phyloP scores from a whole-genome alignment of 208 protist species.

The Acanthamoeba healyi region DNA sequence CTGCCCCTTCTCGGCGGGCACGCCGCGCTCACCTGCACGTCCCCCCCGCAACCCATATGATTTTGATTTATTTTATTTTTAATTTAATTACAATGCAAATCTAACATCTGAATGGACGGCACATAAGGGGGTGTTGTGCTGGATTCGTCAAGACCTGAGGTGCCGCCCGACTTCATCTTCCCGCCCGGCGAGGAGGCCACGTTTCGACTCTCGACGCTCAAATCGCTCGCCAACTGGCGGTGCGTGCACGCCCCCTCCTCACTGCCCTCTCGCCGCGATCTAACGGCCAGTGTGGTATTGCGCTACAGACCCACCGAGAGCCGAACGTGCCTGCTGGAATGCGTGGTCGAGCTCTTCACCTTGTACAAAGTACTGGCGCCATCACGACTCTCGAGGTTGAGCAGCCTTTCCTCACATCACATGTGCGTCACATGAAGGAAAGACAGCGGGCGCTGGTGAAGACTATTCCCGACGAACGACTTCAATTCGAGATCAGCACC shows the following conservation, averaged over 20 bases:
- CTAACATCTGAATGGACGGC: neutral
- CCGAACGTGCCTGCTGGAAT: slow-evolving; percentile 14
- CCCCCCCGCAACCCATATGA: neutral
- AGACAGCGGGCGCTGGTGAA: neutral
- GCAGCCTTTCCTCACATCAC: neutral
- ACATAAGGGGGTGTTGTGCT: neutral
- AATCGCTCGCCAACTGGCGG: slow-evolving; percentile 23
- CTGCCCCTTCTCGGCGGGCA: slow-evolving; percentile 6
- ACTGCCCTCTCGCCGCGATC: neutral
- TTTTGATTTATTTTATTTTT: neutral
- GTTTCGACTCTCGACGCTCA: slow-evolving; percentile 16
- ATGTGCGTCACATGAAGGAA: neutral
- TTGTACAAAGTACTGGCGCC: slow-evolving; percentile 25
- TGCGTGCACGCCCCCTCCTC: neutral
- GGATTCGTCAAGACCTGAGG: neutral
- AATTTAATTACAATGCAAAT: neutral
- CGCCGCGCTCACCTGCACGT: neutral
- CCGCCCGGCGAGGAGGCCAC: slow-evolving; percentile 16
- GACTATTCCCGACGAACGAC: slow-evolving; percentile 3
- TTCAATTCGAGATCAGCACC: slow-evolving; percentile 41
- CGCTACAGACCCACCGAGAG: slow-evolving; percentile 1
- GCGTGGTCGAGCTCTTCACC: slow-evolving; percentile 19
- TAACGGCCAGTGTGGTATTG: neutral
- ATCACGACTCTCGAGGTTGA: too few relatives aligned
- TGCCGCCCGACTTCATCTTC: slow-evolving; percentile 53